Percentiles rank a stretch among this genome's conserved stretches.
Conservation (phyloP, 805 yeast species). For the Saturnispora galanensis region DNA sequence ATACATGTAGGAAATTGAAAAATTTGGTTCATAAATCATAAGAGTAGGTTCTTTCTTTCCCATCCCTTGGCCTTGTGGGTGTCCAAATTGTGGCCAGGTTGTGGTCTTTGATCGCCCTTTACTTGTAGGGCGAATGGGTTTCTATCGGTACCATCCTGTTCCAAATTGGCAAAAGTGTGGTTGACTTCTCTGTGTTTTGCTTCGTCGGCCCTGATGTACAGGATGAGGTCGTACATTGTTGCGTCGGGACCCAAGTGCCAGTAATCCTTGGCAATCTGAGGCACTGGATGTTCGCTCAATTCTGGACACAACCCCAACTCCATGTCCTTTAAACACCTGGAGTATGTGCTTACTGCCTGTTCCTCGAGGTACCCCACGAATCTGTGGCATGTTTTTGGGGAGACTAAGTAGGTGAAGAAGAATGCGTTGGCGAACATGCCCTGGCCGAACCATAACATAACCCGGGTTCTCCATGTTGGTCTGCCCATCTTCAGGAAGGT, state of each 20-base stretch:
- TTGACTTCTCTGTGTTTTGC: conserved; percentile 74
- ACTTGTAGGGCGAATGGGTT: conserved; percentile 55
- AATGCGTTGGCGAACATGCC: conserved; percentile 62
- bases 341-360: conserved; percentile 63
- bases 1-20: too few relatives aligned
- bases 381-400: conserved; percentile 60
- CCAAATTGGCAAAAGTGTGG: conserved; percentile 62
- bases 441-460: conserved; percentile 51
- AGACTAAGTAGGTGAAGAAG: conserved; percentile 46
- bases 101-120: conserved; percentile 18
- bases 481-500: conserved; percentile 57
- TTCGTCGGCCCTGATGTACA: conserved; percentile 63
- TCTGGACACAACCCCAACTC: conserved; percentile 40
- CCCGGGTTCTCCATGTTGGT: conserved; percentile 49
- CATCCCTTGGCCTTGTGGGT: conserved; percentile 25
- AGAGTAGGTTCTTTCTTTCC: conserved; percentile 25
- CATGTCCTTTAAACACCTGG: conserved; percentile 47
- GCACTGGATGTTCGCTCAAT: conserved; percentile 36
- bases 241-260: conserved; percentile 49
- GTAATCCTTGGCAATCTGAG: conserved; percentile 52
- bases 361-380: conserved; percentile 74
- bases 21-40: too few relatives aligned
- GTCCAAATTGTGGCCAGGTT: conserved; percentile 22
- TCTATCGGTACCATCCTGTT: conserved; percentile 36
- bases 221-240: conserved; percentile 48